Evolutionary conservation across 2,329 filamentous ascomycete genomes (phyloP).

Genomic region (Aspergillus phoenicis): DNA sequence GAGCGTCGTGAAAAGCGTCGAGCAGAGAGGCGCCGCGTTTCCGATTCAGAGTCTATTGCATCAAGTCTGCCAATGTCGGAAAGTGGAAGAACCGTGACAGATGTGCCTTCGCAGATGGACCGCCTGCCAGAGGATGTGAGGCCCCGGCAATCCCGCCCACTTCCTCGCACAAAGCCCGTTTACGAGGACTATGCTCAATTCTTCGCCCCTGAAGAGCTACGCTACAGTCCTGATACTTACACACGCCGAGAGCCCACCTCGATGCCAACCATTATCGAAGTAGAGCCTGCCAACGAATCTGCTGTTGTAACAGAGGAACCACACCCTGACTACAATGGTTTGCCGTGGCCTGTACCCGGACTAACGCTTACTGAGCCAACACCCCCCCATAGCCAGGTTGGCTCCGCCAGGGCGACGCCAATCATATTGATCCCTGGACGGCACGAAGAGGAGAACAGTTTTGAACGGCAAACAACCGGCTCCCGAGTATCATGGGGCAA

Average conservation of each 20-base stretch:
- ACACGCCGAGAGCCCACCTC: constrained; percentile 21
- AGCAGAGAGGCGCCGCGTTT: constrained; percentile 40
- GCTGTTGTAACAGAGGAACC: constrained; percentile 23
- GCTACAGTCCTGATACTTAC: constrained; percentile 43
- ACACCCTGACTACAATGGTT: constrained; percentile 21
- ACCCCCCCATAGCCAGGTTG: constrained; percentile 54
- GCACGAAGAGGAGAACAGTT: constrained; percentile 48
- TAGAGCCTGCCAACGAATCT: constrained; percentile 33
- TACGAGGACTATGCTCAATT: constrained; percentile 49
- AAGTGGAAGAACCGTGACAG: constrained; percentile 15
- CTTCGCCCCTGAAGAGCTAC: constrained; percentile 45
- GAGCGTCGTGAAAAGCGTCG: constrained; percentile 43
- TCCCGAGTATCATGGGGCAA: constrained; percentile 68
- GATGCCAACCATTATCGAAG: constrained; percentile 35
- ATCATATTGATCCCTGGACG: constrained; percentile 39
- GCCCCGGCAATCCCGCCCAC: constrained; percentile 33
- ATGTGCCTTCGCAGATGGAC: constrained; percentile 23
- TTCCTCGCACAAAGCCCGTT: constrained; percentile 36
- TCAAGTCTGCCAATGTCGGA: constrained; percentile 31
- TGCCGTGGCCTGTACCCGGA: constrained; percentile 53
- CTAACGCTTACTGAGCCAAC: constrained; percentile 62
- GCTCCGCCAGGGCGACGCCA: constrained; percentile 40
- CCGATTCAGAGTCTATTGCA: constrained; percentile 25
- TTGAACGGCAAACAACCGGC: constrained; percentile 47
- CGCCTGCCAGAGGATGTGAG: constrained; percentile 22